These are phyloP conservation scores for Isatis tinctoria DNA, from an alignment of 345 rosid species.

Conservation along the genomic window DNA sequence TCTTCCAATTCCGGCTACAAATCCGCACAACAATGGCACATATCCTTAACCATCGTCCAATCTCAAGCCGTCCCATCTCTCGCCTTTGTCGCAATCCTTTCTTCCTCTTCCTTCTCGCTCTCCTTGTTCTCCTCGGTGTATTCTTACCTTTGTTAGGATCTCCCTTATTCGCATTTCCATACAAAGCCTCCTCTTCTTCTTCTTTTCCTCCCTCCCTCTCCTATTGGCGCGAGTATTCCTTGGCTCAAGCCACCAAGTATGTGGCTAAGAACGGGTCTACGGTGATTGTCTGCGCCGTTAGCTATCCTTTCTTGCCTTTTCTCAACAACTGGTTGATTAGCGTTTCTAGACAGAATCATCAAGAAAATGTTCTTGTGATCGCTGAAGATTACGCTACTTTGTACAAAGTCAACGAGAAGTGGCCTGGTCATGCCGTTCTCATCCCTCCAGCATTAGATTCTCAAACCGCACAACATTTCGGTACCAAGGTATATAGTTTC, in stretches of 20 bases:
- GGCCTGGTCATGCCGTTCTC: slow-evolving; percentile 2
- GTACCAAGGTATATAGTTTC: not conserved
- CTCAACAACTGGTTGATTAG: not conserved
- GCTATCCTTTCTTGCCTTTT: slow-evolving; percentile 1
- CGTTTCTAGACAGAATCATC: not conserved
- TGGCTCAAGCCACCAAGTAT: slow-evolving; percentile 62
- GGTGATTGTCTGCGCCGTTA: not conserved
- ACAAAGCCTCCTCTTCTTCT: not conserved
- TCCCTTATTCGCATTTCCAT: slow-evolving; percentile 38
- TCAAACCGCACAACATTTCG: not conserved
- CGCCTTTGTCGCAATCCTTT: slow-evolving; percentile 47
- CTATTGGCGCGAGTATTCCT: slow-evolving; percentile 67
- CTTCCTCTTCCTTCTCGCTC: slow-evolving; percentile 50
- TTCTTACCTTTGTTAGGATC: slow-evolving; percentile 55
- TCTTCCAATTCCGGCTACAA: slow-evolving; percentile 7
- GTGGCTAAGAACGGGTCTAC: slow-evolving; percentile 44
- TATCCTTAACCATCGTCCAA: not conserved
- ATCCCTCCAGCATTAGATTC: not conserved
- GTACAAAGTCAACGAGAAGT: not conserved
- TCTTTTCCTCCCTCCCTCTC: not conserved
- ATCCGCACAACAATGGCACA: not conserved
- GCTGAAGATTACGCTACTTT: slow-evolving; percentile 2
- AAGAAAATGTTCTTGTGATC: not conserved
- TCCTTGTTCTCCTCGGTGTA: slow-evolving; percentile 60
- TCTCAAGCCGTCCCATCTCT: slow-evolving; percentile 28